These are phyloP conservation scores for Catenaria anguillulae DNA, from an alignment of 371 early-diverging fungal species.

Conservation along the genomic window DNA sequence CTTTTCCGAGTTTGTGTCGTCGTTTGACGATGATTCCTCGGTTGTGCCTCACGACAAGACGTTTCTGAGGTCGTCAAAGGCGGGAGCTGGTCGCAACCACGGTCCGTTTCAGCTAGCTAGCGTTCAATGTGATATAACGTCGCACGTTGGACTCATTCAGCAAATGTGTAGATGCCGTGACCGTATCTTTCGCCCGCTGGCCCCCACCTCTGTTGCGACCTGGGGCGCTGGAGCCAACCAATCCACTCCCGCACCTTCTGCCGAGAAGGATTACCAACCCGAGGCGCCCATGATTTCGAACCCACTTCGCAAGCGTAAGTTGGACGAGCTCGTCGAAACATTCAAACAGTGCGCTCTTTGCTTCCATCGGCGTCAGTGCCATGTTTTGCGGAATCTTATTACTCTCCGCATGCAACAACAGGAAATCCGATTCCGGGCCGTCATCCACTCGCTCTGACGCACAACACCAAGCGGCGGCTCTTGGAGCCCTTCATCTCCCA, in stretches of 20 bases:
- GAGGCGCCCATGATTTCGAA: conserved; percentile 20
- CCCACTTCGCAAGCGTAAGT: conserved; percentile 52
- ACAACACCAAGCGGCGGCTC: background rate
- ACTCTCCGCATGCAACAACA: too few relatives aligned
- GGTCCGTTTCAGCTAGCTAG: background rate
- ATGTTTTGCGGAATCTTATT: conserved; percentile 50
- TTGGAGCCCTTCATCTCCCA: background rate
- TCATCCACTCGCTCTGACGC: background rate
- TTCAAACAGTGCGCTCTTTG: conserved; percentile 42
- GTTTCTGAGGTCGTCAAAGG: conserved; percentile 23
- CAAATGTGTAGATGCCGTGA: background rate
- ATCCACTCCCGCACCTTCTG: too few relatives aligned
- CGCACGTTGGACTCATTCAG: background rate
- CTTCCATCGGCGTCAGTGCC: conserved; percentile 51
- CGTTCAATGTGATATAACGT: background rate
- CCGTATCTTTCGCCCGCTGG: background rate
- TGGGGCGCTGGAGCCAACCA: background rate
- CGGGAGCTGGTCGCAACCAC: background rate
- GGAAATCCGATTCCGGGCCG: background rate
- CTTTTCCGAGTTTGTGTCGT: conserved; percentile 68
- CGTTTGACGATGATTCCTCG: conserved; percentile 51
- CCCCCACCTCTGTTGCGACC: background rate
- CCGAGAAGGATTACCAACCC: conserved; percentile 16
- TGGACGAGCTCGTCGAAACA: conserved; percentile 71
- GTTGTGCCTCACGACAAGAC: conserved; percentile 48